These are phyloP conservation scores for Cryptococcus floricola DNA, from an alignment of 1,284 basidiomycete species.

Conservation along the genomic window DNA sequence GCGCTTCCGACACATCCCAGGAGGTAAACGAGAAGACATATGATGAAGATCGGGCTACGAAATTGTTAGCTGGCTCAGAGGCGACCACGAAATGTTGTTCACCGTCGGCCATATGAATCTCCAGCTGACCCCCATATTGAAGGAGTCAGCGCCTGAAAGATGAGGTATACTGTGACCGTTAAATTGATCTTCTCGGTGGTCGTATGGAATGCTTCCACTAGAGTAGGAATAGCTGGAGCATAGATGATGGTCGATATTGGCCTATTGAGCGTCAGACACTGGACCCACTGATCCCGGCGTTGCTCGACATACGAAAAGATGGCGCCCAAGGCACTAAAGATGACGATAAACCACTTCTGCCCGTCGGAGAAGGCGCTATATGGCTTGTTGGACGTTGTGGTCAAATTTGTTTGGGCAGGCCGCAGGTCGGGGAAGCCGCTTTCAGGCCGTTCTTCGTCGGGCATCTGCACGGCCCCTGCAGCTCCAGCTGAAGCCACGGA, in stretches of 20 bases:
- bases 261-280: constrained; percentile 11
- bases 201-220: constrained; percentile 28
- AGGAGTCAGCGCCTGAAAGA: constrained; percentile 40
- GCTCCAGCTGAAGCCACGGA: not conserved
- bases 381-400: constrained; percentile 11
- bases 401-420: constrained; percentile 10
- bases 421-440: constrained; percentile 6
- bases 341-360: constrained; percentile 39
- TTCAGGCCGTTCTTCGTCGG: not conserved
- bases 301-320: constrained; percentile 29
- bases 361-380: constrained; percentile 29
- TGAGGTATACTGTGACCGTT: constrained; percentile 38
- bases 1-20: constrained; percentile 35
- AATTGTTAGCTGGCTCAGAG: not conserved
- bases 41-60: constrained; percentile 35
- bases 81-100: not conserved
- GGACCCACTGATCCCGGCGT: not conserved
- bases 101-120: constrained; percentile 35
- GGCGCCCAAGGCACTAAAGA: constrained; percentile 30
- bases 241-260: constrained; percentile 42
- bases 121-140: constrained; percentile 37
- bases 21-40: constrained; percentile 31
- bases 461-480: not conserved
- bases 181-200: constrained; percentile 37
- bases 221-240: constrained; percentile 36